phyloP scores from a whole-genome alignment of 139 green algal species.

The Auxenochlorella pyrenoidosa region DNA sequence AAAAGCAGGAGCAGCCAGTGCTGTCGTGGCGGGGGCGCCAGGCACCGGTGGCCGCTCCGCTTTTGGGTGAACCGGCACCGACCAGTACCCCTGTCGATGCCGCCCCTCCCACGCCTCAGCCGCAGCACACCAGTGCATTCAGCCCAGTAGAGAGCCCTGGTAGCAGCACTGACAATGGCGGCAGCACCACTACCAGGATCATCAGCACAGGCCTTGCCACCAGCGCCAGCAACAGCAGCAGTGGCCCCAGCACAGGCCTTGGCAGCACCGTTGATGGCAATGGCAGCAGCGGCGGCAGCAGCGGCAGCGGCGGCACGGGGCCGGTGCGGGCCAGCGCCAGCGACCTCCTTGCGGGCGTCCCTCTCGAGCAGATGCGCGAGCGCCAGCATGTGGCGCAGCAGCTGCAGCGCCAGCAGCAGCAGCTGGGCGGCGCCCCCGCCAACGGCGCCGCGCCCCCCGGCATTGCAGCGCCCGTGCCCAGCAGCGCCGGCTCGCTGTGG shows the following conservation, averaged over 20 bases:
- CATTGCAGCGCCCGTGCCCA: not conserved
- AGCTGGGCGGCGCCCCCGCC: not conserved
- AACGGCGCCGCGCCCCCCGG: not conserved
- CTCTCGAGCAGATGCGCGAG: conserved; percentile 10
- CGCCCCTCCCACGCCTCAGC: too few relatives aligned
- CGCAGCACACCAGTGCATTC: too few relatives aligned
- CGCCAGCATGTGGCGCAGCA: not conserved
- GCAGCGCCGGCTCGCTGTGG: not conserved
- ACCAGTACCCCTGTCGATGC: too few relatives aligned
- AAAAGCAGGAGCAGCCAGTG: too few relatives aligned
- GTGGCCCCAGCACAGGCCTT: too few relatives aligned
- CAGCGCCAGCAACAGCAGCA: not conserved
- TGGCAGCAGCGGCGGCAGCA: not conserved
- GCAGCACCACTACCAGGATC: too few relatives aligned
- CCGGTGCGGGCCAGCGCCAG: conserved; percentile 2
- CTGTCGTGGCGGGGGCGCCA: too few relatives aligned
- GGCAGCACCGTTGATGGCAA: too few relatives aligned
- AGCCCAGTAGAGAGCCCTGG: too few relatives aligned
- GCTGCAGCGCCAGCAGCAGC: conserved; percentile 23
- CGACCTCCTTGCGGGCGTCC: not conserved
- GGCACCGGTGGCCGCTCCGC: too few relatives aligned
- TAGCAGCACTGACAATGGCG: not conserved
- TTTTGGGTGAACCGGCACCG: too few relatives aligned
- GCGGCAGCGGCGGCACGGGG: not conserved
- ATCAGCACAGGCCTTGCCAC: too few relatives aligned